Evolutionary conservation across 2,329 filamentous ascomycete species (phyloP), one percentile per base, ranked within the genome.

Genomic region (Cladophialophora exuberans): DNA sequence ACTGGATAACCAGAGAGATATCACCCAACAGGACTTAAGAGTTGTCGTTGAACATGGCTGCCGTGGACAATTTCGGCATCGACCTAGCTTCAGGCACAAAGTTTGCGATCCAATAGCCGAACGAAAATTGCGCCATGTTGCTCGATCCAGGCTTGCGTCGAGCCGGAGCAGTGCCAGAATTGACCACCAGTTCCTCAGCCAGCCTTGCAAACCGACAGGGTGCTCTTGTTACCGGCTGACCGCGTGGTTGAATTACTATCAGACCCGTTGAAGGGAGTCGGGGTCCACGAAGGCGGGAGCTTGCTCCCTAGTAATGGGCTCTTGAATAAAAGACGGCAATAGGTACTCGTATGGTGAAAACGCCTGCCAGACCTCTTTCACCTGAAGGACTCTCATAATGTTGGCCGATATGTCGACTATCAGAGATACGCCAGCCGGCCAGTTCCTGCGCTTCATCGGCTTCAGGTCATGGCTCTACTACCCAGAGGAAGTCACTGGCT

Each of bases 361-460:
- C 26, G 22, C 7, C 36, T 22, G 18, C 28, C 47, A 33, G 47
- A 35, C 26, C 25, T 43, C 26, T 26, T 42, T 20, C 17, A 4
- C 38, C 5, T 43, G 26, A 3, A 11, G 18, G 11, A 18, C 6
- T 10, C n/a, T 33, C 35, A 11, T 15, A 23, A 25, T 36, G 15
- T 20, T 35, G 17, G 18, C 33, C 26, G 25, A 51, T 18, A 51
- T 51, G 47, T 20, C 47, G 35, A 7, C 41, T 30, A 35, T 58
- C 42, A 47, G 54, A 54, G 57, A 58, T 28, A 57, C 57, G 5
- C 50, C 57, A 10, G 54, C 54, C 5, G 57, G 57, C 20, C 49
- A 60, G n/a, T 30, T 54, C 4, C 35, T 60, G 31, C 57, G 54
- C 15, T n/a, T 47, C 3, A 15, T 60, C n/a, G 57, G 57, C 6